Evolutionary conservation across 2,329 filamentous ascomycete species (phyloP).

Genomic region (Orbilia brochopaga): DNA sequence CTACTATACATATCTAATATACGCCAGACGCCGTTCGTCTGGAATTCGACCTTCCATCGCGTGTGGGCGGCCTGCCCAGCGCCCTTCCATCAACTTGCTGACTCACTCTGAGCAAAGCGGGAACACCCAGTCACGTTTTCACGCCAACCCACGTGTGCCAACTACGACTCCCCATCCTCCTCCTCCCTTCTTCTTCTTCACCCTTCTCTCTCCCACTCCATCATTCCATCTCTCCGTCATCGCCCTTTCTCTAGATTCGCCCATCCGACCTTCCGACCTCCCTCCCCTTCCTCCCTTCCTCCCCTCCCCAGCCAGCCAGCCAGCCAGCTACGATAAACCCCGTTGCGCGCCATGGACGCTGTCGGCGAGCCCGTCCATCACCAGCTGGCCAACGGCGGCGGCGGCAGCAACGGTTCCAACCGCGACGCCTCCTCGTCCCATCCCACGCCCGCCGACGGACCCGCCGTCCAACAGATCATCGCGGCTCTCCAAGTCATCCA

Average conservation of each 20-base stretch:
- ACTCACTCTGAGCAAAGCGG: neutral
- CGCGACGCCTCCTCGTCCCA: constrained; percentile 11
- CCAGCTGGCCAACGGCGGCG: constrained; percentile 19
- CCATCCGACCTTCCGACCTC: neutral
- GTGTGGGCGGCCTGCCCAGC: neutral
- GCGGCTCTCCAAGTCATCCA: constrained; percentile 88
- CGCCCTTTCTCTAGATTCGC: neutral
- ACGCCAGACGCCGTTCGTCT: no score
- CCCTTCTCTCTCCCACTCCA: neutral
- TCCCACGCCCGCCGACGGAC: neutral
- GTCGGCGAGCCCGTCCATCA: constrained; percentile 22
- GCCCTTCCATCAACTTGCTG: neutral
- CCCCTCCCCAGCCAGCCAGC: no score
- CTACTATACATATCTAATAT: no score
- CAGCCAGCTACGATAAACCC: no score
- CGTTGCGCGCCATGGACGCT: constrained; percentile 33
- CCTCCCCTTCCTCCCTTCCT: no score
- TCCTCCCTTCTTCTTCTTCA: neutral
- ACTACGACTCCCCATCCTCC: neutral
- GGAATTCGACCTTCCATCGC: no score
- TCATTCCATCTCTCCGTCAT: neutral
- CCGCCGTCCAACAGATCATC: constrained; percentile 70
- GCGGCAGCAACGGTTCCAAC: constrained; percentile 20
- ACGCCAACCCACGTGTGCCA: neutral
- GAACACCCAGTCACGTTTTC: constrained; percentile 3